Evolutionary conservation across 176 grass and related monocot species (phyloP), one percentile per base, ranked within the genome.

Genomic region (Poa pratensis): DNA sequence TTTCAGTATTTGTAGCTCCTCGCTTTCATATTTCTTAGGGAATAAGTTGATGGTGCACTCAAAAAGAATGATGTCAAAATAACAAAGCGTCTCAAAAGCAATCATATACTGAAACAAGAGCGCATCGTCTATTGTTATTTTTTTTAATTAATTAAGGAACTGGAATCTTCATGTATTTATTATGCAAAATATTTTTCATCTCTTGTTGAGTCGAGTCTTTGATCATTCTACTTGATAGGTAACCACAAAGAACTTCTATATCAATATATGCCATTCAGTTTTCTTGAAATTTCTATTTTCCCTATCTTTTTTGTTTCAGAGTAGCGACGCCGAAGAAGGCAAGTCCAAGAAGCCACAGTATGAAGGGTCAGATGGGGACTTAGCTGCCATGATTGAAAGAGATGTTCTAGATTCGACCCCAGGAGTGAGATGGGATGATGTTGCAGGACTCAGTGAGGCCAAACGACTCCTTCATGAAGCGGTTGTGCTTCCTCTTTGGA

Each of bases 341-440:
- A 95, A 89, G 70, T 46, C 82, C 54, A 99, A 94, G 80, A 99
- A 85, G 87, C 84, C 84, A 61, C 93, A 94, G 69, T 99, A 99
- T 27, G 96, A 99, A 76, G 96, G 96, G 68, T 93, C 96, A 1
- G 96, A 99, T 82, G 83, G 57, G 78, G 96, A 99, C 64, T 87
- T 99, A 63, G 96, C 96, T 86, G 91, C 91, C 74, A 99, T 99
- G 96, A 86, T 99, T 77, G 96, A 99, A 92, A 94, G 96, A 80
- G 96, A 96, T 77, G 93, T 99, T 76, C 88, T 99, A 18, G 96
- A 99, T 79, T 96, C 94, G 52, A 94, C 84, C 49, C 96, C 96
- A 73, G 96, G 96, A 70, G 96, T 99, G 49, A 94, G 86, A 87
- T 99, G 96, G 96, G 96, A 95, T 88, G 96, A 99, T 90, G 93